phyloP scores from a whole-genome alignment of 116 monocot genomes.

The Zostera marina region DNA sequence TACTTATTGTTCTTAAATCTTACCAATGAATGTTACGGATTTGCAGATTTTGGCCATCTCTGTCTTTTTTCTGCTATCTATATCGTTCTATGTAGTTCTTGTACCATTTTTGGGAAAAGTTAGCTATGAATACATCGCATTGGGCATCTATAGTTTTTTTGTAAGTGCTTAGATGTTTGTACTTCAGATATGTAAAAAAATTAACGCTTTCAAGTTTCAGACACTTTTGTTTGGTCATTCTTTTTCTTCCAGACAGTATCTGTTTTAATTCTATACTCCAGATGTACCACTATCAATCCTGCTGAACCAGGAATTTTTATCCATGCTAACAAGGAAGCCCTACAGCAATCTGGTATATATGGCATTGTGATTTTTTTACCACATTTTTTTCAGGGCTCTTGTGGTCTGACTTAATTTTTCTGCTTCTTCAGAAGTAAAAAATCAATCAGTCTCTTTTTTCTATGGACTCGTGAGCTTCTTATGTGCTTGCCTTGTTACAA shows the following conservation, averaged over 20 bases:
- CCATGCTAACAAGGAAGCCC: conserved; percentile 7
- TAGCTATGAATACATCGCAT: conserved; percentile 33
- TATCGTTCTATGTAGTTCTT: conserved; percentile 74
- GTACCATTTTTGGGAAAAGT: conserved; percentile 67
- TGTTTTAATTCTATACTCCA: conserved; percentile 64
- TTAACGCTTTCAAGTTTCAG: neutral
- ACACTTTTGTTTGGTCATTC: neutral
- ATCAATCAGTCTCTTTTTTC: conserved; percentile 3
- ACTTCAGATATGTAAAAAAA: neutral
- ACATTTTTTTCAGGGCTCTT: neutral
- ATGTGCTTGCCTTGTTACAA: conserved; percentile 46
- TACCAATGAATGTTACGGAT: neutral
- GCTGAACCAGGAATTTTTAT: conserved; percentile 58
- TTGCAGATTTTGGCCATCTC: conserved; percentile 59
- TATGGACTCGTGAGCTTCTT: conserved; percentile 19
- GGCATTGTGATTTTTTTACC: neutral
- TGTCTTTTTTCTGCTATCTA: conserved; percentile 52
- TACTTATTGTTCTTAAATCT: neutral
- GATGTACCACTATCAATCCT: conserved; percentile 83
- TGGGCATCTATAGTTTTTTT: conserved; percentile 45
- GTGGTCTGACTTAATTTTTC: neutral
- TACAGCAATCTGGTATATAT: conserved; percentile 1
- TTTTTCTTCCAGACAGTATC: conserved; percentile 38
- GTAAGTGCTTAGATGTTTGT: conserved; percentile 20
- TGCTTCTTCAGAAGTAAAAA: neutral